phyloP scores from a whole-genome alignment of 441 rosid genomes.

The Populus tomentosa region DNA sequence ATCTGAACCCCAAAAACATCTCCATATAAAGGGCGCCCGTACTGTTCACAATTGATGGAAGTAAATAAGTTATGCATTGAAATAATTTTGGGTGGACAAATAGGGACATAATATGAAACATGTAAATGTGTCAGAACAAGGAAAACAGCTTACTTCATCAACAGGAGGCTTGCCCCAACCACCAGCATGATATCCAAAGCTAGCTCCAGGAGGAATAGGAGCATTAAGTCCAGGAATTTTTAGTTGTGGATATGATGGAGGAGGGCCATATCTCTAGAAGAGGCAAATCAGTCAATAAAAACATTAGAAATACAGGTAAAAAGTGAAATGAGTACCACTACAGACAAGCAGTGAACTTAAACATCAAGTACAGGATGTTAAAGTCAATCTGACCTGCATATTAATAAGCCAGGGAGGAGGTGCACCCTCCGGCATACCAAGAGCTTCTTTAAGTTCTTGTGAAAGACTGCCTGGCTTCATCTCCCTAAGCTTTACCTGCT shows the following conservation, averaged over 20 bases:
- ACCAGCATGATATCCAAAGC: constrained; percentile 96
- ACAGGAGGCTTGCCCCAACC: constrained; percentile 99
- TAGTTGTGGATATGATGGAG: constrained; percentile 92
- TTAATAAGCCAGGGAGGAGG: constrained; percentile 99
- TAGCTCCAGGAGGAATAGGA: constrained; percentile 93
- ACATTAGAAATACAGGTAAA: not conserved
- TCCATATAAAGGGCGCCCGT: constrained; percentile 93
- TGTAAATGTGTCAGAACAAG: not conserved
- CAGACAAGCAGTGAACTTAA: not conserved
- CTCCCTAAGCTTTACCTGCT: constrained; percentile 91
- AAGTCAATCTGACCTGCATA: constrained; percentile 71
- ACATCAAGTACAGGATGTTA: not conserved
- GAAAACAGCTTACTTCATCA: constrained; percentile 62
- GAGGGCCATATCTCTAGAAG: constrained; percentile 95
- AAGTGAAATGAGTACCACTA: not conserved
- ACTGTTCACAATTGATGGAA: constrained; percentile 36
- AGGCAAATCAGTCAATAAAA: not conserved
- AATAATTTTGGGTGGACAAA: not conserved
- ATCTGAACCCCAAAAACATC: constrained; percentile 97
- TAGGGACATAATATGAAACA: not conserved
- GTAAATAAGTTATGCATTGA: not conserved
- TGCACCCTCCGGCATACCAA: constrained; percentile 99
- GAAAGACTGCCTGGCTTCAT: constrained; percentile 91
- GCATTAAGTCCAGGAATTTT: constrained; percentile 95
- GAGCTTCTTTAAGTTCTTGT: constrained; percentile 84